These are phyloP conservation scores for Dicorynia guianensis DNA, from an alignment of 306 rosid genomes.

Conservation along the genomic window DNA sequence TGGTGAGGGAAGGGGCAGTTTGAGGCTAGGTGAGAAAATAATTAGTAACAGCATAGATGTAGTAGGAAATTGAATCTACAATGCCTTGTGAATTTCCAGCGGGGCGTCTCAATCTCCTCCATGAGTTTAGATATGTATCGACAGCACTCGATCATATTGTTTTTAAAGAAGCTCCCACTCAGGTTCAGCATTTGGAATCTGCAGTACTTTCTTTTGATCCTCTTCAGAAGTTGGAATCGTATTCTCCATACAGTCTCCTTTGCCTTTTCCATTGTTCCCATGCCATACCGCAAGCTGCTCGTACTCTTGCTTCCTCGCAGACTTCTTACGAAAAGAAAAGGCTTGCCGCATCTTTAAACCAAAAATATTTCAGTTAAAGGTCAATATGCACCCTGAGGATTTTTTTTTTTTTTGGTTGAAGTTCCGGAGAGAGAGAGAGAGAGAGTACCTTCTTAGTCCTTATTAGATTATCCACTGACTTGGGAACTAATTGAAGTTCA, in stretches of 20 bases:
- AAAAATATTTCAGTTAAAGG: constrained; percentile 24
- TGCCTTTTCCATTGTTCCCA: constrained; percentile 40
- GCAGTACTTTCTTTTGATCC: constrained; percentile 36
- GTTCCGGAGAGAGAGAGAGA: not conserved
- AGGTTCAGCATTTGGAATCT: constrained; percentile 52
- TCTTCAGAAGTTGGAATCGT: constrained; percentile 27
- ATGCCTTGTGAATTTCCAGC: not conserved
- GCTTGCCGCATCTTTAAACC: constrained; percentile 53
- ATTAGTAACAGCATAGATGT: not conserved
- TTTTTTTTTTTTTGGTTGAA: too few species aligned
- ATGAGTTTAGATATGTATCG: constrained; percentile 37
- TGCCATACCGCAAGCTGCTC: constrained; percentile 70
- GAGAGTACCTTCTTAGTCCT: constrained; percentile 65
- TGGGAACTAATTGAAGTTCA: constrained; percentile 54
- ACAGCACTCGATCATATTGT: constrained; percentile 38
- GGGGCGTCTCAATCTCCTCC: constrained; percentile 33
- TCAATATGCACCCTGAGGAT: not conserved
- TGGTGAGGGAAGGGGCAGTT: not conserved
- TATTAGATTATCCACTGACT: constrained; percentile 30
- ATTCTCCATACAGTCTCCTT: constrained; percentile 37
- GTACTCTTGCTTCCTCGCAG: constrained; percentile 81
- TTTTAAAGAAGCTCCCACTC: constrained; percentile 90
- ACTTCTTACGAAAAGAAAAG: constrained; percentile 63
- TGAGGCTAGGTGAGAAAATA: constrained; percentile 2
- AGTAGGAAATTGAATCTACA: constrained; percentile 19